Base-by-base conservation (phyloP, 192 early-diverging fungal genomes). In the Phlyctochytrium bullatum region DNA sequence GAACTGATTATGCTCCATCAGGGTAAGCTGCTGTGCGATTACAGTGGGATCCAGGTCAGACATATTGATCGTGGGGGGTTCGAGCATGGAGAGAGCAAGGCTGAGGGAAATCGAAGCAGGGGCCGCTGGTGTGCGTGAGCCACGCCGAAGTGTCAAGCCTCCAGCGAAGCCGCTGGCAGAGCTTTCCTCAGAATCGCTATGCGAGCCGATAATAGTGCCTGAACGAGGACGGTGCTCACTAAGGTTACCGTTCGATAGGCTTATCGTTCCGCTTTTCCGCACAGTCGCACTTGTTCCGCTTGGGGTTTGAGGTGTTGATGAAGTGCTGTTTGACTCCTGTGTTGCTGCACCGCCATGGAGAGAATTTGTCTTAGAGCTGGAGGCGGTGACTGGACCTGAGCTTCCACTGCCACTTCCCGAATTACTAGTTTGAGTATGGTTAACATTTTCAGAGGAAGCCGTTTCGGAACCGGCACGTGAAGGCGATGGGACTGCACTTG, bases 1-100 rank as follows among this genome's bases (percentile, higher is more conserved):
- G 70, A 93, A 93, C 29, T 88, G 65, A 36, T 67, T 75, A 61
- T 89, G 89, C 72, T 93, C 91, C n/a, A 92, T 73, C 0, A 91
- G 72, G 1, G 89, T 91, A 14, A 93, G 67, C 71, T 93, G 89
- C 58, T 88, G 80, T 3, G 90, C 88, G 51, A 92, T 74, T 29
- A 80, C 81, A 1, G 78, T 76, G 1, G 90, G 87, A 58, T 91
- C 88, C 31, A 85, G 64, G 25, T 83, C 81, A 1, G 68, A 50
- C 0, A 79, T 28, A 31, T 54, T 35, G 58, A 63, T 56, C 23
- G 10, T 57, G 27, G 54, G 54, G 16, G 54, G 54, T 28, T 57
- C 54, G 54, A 57, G 54, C 54, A 57, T 57, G 54, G 20, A 25
- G 20, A 57, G 54, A 6, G 54, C 54, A 10, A 57, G 54, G 6